These are phyloP conservation scores for Manihot esculenta DNA, from an alignment of 441 rosid species.

Conservation along the genomic window DNA sequence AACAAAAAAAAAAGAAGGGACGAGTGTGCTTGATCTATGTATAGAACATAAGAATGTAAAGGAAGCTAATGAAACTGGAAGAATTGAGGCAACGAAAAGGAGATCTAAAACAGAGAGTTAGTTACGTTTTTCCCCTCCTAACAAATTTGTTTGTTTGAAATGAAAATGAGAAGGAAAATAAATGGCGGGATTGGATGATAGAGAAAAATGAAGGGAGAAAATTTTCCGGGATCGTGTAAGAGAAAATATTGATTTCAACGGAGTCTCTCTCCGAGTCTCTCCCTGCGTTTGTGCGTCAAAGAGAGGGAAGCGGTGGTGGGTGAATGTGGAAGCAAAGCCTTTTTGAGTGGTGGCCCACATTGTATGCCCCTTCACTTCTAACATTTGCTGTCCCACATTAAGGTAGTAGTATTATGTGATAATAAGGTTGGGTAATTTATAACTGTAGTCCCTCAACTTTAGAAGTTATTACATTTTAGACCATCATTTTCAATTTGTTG, in stretches of 20 bases:
- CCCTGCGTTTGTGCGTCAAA: neutral
- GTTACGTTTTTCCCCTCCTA: neutral
- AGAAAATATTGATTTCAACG: neutral
- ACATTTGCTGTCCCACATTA: neutral
- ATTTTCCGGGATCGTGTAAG: conserved; percentile 4
- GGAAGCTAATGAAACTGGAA: neutral
- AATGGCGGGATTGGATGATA: conserved; percentile 27
- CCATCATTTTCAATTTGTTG: too few relatives aligned
- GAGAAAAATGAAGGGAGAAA: conserved; percentile 10
- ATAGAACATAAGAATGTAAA: too few relatives aligned
- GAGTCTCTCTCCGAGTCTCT: neutral
- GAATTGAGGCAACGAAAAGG: neutral
- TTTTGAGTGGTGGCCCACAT: conserved; percentile 3
- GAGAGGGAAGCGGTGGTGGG: neutral
- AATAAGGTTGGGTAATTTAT: too few relatives aligned
- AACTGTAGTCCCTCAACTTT: too few relatives aligned
- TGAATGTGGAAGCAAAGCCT: conserved; percentile 10
- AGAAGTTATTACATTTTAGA: too few relatives aligned
- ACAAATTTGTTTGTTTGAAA: neutral
- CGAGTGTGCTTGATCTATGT: neutral
- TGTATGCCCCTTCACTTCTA: neutral
- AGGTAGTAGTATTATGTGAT: too few relatives aligned
- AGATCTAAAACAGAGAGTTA: neutral
- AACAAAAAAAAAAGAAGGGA: neutral
- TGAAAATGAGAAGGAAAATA: neutral